Conservation (phyloP, 208 protist species). For the Kentomonas sorsogonicus region DNA sequence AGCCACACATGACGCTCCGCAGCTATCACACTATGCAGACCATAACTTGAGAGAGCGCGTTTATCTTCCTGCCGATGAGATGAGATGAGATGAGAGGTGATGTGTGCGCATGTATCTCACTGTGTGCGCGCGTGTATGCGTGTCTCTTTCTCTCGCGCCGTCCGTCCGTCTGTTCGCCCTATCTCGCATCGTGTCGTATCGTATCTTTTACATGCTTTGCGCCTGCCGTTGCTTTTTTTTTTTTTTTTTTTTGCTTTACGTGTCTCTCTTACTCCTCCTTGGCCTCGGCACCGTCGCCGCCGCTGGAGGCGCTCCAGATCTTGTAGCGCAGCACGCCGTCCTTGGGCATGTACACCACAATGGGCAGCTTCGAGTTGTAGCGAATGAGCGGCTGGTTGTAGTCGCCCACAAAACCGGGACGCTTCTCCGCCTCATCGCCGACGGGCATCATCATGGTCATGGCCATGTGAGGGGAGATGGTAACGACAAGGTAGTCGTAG, state of each 20-base stretch:
- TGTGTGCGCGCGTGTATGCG: too few species aligned
- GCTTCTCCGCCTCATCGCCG: conserved; percentile 26
- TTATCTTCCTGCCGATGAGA: too few species aligned
- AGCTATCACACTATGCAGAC: too few species aligned
- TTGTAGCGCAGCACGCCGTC: conserved; percentile 42
- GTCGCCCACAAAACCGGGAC: conserved; percentile 25
- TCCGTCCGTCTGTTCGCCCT: too few species aligned
- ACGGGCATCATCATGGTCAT: conserved; percentile 34
- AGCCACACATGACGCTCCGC: too few species aligned
- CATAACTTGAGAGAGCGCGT: too few species aligned
- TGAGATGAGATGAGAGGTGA: too few species aligned
- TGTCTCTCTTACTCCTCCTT: conserved; percentile 17
- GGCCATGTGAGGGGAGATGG: conserved; percentile 21
- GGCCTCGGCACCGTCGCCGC: conserved; percentile 10
- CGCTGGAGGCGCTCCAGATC: conserved; percentile 26
- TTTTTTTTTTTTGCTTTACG: neutral
- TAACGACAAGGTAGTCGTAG: conserved; percentile 43
- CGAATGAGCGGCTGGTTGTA: conserved; percentile 14
- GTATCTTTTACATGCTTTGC: neutral
- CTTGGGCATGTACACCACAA: conserved; percentile 51
- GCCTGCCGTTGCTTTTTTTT: neutral
- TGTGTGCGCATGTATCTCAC: too few species aligned
- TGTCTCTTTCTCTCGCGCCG: too few species aligned
- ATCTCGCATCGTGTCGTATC: too few species aligned
- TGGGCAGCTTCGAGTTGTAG: conserved; percentile 56